These are phyloP conservation scores for Botryotinia convoluta DNA, from an alignment of 2,329 filamentous ascomycete species.

Conservation along the genomic window DNA sequence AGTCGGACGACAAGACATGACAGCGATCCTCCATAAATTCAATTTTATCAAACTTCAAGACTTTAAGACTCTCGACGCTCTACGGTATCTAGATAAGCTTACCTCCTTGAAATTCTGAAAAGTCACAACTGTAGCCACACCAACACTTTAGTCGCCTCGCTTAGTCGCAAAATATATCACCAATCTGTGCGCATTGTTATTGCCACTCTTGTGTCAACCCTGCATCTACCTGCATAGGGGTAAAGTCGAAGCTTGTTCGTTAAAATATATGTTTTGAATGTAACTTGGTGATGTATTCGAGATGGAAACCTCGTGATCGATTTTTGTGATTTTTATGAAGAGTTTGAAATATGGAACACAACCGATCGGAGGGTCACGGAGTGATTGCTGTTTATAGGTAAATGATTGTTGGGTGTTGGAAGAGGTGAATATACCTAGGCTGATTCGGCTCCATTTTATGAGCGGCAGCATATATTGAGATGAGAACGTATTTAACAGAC, in stretches of 20 bases:
- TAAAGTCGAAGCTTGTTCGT: not conserved
- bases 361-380: fast-evolving
- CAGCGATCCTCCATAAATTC: not conserved
- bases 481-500: fast-evolving
- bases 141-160: not conserved
- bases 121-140: not conserved
- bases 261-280: not conserved
- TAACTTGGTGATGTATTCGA: not conserved
- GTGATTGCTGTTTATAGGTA: not conserved
- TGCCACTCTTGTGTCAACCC: too few species aligned
- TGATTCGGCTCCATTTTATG: too few species aligned
- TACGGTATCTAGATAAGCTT: not conserved
- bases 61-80: not conserved
- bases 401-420: not conserved
- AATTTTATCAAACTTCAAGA: not conserved
- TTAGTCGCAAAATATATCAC: not conserved
- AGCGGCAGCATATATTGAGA: too few species aligned
- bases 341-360: not conserved
- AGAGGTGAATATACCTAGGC: not conserved
- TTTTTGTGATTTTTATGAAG: not conserved
- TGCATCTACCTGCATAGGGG: not conserved
- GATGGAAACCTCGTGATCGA: not conserved
- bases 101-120: not conserved
- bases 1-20: not conserved
- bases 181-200: too few species aligned